These are phyloP conservation scores for Coniella lustricola DNA, from an alignment of 2,329 filamentous ascomycete genomes.

Conservation along the genomic window DNA sequence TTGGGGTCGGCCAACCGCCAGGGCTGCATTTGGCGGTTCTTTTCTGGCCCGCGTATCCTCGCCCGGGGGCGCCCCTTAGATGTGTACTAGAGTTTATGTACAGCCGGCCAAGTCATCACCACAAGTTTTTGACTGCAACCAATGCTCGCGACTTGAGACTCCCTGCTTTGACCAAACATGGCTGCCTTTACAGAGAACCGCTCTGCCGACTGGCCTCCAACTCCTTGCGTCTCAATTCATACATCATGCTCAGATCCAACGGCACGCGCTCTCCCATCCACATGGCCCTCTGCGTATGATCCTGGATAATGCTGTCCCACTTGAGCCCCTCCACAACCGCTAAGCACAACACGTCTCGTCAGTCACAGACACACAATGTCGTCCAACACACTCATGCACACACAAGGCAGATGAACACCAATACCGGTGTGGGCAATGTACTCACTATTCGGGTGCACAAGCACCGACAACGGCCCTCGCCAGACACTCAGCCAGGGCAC, in stretches of 20 bases:
- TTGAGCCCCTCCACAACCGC: conserved; percentile 21
- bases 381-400: too few species aligned
- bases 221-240: conserved; percentile 3
- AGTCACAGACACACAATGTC: too few species aligned
- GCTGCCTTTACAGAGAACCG: not conserved
- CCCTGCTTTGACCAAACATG: not conserved
- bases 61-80: too few species aligned
- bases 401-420: too few species aligned
- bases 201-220: not conserved
- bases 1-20: not conserved
- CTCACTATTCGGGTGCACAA: conserved; percentile 75
- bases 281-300: conserved; percentile 62
- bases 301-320: conserved; percentile 33
- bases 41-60: too few species aligned
- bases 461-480: conserved; percentile 68
- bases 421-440: too few species aligned
- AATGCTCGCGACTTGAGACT: too few species aligned
- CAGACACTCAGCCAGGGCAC: conserved; percentile 78
- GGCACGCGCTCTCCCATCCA: conserved; percentile 67
- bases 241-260: conserved; percentile 47
- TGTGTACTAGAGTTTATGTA: too few species aligned
- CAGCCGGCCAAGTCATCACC: too few species aligned
- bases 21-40: too few species aligned
- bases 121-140: too few species aligned
- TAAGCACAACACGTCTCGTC: not conserved